Base-by-base conservation (phyloP, 1,284 basidiomycete genomes). In the Leccinum idahoense region DNA sequence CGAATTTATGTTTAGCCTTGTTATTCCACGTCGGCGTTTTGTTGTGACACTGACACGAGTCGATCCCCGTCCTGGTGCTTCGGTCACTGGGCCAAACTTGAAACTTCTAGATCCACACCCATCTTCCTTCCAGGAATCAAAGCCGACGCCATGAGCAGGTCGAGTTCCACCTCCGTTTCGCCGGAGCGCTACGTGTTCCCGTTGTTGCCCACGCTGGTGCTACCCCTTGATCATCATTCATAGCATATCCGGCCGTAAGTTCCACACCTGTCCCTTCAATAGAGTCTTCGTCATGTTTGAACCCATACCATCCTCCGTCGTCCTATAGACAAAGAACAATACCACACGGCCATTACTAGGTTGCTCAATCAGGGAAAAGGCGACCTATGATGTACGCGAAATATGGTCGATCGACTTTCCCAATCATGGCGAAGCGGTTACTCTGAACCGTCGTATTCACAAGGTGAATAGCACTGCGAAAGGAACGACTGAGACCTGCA, bases 401-500 rank as follows among this genome's bases (percentile, higher is more conserved):
- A 80, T 81, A 41, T 85, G 83, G 82, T 73, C 80, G 1, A 77
- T 84, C 49, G 83, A 85, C 69, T 77, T 80, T 72, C 82, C 80
- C 26, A 83, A 78, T 58, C 83, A 85, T 58, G 82, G 82, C 4
- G 80, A 84, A 60, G 76, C 82, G n/a, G 83, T 79, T 7, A 65
- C 77, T 1, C 62, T 83, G 39, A 85, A 85, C 62, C 71, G 71
- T 32, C 70, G 67, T 20, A 63, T 72, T 6, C 72, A 23, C 23
- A 76, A 76, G 61, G 59, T 61, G 4, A 60, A 54, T 2, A 44
- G 57, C 18, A 23, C n/a, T 20, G 59, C n/a, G 1, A 53, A 62
- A n/a, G 60, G 58, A 7, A 44, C 20, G 5, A 60, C 59, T 7
- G 66, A 69, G 7, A 59, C 53, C 7, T 74, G 71, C 23, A 23